Evolutionary conservation across 2,329 filamentous ascomycete species (phyloP), one percentile per base, ranked within the genome.

Genomic region (Rugonectria rugulosa): DNA sequence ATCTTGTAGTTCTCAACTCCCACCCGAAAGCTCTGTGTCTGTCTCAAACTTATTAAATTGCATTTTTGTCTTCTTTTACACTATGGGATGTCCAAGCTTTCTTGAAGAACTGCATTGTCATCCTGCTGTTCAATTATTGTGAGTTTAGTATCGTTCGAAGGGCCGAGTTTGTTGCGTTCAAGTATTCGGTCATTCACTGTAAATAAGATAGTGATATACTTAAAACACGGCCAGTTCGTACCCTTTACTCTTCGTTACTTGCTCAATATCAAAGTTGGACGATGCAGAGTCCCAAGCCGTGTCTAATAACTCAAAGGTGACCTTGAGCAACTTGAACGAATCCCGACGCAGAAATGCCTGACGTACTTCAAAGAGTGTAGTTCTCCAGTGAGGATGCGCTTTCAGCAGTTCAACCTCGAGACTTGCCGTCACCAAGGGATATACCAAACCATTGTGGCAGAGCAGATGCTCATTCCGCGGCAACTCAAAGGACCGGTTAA

Each of bases 161-260:
- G n/a, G n/a, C n/a, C n/a, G n/a, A n/a, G n/a, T n/a, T n/a, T n/a
- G n/a, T n/a, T n/a, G n/a, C n/a, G n/a, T n/a, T n/a, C n/a, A n/a
- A n/a, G n/a, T n/a, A n/a, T n/a, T n/a, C n/a, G n/a, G n/a, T n/a
- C n/a, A n/a, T n/a, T n/a, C n/a, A n/a, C 24, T 11, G 24, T 7
- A 27, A 11, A 27, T 7, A 27, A 27, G 24, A 7, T 34, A 34
- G 14, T 29, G n/a, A 34, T 34, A 34, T 6, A 34, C 10, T 48
- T 43, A 65, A 12, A 67, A 66, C 6, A 66, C 31, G 3, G 64
- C 64, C 19, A 66, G 47, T 36, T 66, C 64, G 8, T 65, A 0
- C 1, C 51, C 43, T 12, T 43, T 57, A 2, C 23, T 34, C 10
- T 47, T 45, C 1, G 54, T 62, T 8, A 36, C 64, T 6, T 17